phyloP scores from a whole-genome alignment of 805 yeast genomes.

The Teunomyces pallodes region DNA sequence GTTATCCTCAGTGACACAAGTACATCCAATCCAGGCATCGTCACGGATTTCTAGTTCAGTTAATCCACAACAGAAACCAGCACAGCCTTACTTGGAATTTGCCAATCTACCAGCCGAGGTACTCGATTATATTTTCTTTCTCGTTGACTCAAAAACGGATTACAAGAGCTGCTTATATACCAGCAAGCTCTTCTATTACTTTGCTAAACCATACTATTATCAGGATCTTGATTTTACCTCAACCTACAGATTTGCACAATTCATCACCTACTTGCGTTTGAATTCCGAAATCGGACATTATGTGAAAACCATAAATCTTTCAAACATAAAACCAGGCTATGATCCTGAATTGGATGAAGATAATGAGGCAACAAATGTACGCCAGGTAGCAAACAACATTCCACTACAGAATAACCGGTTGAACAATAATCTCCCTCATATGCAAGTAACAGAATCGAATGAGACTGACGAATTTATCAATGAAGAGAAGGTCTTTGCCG shows the following conservation, averaged over 20 bases:
- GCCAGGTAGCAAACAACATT: neutral
- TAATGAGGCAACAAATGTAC: constrained; percentile 1
- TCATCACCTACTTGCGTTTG: constrained; percentile 63
- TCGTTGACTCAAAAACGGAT: constrained; percentile 37
- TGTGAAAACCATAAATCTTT: constrained; percentile 59
- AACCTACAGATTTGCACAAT: constrained; percentile 78
- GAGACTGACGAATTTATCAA: neutral
- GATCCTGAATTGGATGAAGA: constrained; percentile 14
- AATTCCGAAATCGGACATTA: constrained; percentile 53
- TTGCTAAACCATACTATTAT: constrained; percentile 58
- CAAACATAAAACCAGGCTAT: constrained; percentile 40
- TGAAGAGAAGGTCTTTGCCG: constrained; percentile 52
- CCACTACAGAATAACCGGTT: neutral
- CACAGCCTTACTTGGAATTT: constrained; percentile 11
- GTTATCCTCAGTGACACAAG: neutral
- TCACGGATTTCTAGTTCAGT: neutral
- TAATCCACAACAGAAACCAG: neutral
- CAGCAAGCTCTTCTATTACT: constrained; percentile 46
- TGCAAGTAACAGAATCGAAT: neutral
- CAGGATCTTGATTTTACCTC: constrained; percentile 55
- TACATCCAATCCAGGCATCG: neutral
- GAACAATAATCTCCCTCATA: constrained; percentile 1
- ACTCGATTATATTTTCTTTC: constrained; percentile 32
- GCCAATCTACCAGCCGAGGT: constrained; percentile 44
- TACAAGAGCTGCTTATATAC: constrained; percentile 46